Base-by-base conservation (phyloP, 257 asterid species). In the Nicotiana undulata region DNA sequence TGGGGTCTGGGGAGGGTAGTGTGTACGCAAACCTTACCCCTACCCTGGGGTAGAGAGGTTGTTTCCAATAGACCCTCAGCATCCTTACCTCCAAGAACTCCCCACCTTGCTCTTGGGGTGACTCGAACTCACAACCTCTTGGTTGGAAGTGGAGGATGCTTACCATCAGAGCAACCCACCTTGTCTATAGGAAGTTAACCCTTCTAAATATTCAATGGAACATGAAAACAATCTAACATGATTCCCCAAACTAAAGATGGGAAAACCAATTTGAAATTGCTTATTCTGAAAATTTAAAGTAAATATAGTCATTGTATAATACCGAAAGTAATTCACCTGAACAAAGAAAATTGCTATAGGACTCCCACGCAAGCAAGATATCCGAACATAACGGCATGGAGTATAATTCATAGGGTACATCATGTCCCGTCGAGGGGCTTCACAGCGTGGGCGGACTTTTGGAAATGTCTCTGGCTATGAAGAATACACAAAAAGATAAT, bases 381-480 rank as follows among this genome's bases (percentile, higher is more conserved):
- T 90, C 72, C 99, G 90, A 82, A 96, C 96, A 88, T 90, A 96
- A 80, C 93, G 98, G 85, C 96, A 92, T 75, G 99, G 98, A 18
- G 94, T 88, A 86, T 96, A 94, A 76, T 88, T 94, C 94, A 89
- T 90, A 64, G 97, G 93, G 84, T 96, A 96, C 81, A 85, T 85
- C 92, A 96, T 90, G 86, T 96, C 99, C 29, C 98, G 97, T 55
- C 98, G 91, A 86, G 99, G 99, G 58, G 99, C 98, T 86, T 96
- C 99, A 88, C 98, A 93, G 72, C 98, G 97, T 22, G 99, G 92
- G 70, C 97, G 97, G 58, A 91, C 97, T 90, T 94, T 96, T 64
- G 83, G 87, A 89, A 96, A 96, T 58, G 94, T 88, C 87, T 95
- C 99, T 86, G 98, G 99, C 99, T 93, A 91, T 87, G 85, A 85